A percentile compares a stretch with the other conserved stretches of the same genome.
phyloP scores from a whole-genome alignment of 768 basidiomycete genomes.

The Hericium erinaceus region DNA sequence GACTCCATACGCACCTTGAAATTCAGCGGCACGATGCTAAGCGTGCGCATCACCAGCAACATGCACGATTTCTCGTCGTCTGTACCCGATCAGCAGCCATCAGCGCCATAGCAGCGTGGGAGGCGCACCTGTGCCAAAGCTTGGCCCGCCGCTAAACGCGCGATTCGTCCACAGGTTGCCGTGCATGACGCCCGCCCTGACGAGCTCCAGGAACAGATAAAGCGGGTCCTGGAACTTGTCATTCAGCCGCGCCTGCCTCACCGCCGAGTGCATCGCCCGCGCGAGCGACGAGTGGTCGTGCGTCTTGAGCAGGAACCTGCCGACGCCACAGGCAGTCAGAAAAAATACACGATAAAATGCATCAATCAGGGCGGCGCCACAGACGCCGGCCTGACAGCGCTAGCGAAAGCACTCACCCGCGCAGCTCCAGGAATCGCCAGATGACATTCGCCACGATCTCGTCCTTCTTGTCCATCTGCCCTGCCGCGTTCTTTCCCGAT shows the following conservation, averaged over 20 bases:
- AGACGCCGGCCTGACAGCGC: conserved; percentile 7
- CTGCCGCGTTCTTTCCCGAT: conserved; percentile 15
- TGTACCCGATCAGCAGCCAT: conserved; percentile 22
- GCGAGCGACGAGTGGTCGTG: conserved; percentile 88
- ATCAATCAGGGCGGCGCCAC: conserved; percentile 13
- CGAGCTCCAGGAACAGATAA: conserved; percentile 90
- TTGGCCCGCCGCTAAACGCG: conserved; percentile 90
- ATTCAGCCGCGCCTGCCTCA: conserved; percentile 72
- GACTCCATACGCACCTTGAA: conserved; percentile 61
- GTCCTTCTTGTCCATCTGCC: conserved; percentile 89
- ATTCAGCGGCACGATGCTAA: conserved; percentile 90
- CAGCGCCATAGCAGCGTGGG: conserved; percentile 10
- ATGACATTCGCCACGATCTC: conserved; percentile 97
- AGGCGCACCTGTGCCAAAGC: conserved; percentile 77
- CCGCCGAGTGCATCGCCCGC: conserved; percentile 80
- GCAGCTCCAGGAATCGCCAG: conserved; percentile 93
- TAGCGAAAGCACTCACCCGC: conserved; percentile 58
- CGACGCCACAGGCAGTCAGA: conserved; percentile 2
- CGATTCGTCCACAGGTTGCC: conserved; percentile 84
- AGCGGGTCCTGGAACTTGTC: conserved; percentile 99
- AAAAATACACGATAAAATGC: conserved; percentile 3
- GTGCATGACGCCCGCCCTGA: conserved; percentile 95
- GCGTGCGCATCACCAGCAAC: conserved; percentile 91
- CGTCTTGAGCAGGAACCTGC: conserved; percentile 79
- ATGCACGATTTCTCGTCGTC: conserved; percentile 93